These are phyloP conservation scores for Capsicum rhomboideum DNA, from an alignment of 257 asterid species.

Conservation along the genomic window DNA sequence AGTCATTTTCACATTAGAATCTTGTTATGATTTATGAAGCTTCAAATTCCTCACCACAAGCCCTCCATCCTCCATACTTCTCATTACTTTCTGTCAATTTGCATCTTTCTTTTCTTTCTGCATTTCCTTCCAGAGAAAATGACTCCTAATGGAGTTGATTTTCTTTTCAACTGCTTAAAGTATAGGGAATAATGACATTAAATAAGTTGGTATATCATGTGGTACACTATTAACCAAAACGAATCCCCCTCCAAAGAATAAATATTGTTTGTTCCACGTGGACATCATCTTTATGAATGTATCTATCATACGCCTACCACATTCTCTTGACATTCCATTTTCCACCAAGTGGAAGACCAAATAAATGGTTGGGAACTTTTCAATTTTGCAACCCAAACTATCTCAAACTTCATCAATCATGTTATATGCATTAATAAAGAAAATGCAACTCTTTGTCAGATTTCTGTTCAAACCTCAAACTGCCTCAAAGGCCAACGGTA, in stretches of 20 bases:
- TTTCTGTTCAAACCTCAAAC: neutral
- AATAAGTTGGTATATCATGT: neutral
- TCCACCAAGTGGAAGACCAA: neutral
- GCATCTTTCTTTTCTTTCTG: neutral
- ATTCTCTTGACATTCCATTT: neutral
- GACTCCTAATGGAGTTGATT: neutral
- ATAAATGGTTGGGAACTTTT: neutral
- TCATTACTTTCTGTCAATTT: neutral
- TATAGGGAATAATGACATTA: neutral
- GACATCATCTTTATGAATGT: neutral
- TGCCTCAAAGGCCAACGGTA: neutral
- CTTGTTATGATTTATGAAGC: neutral
- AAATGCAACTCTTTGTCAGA: neutral
- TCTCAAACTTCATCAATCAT: neutral
- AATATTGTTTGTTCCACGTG: neutral
- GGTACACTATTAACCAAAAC: neutral
- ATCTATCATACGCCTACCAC: neutral
- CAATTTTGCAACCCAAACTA: neutral
- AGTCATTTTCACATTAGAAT: neutral
- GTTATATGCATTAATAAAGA: neutral
- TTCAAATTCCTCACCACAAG: neutral
- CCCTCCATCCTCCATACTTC: neutral
- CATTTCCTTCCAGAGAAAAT: neutral
- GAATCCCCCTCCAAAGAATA: neutral
- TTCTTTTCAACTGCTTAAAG: neutral